Conservation (phyloP, 148 eudicot genomes). For the Dianthus caryophyllus region DNA sequence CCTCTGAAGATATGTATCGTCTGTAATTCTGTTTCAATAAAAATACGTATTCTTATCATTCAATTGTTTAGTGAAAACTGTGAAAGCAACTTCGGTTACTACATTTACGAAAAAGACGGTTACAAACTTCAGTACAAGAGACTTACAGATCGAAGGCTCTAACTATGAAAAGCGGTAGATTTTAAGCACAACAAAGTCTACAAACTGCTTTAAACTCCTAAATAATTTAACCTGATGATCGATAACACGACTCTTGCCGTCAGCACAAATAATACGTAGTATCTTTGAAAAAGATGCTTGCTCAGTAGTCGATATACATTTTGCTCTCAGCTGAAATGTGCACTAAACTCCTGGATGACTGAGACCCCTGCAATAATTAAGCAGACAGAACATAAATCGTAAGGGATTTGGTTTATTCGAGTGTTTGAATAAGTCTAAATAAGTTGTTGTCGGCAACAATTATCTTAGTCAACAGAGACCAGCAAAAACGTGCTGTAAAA, state of each 20-base stretch:
- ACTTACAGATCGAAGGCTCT: no score
- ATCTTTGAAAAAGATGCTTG: not conserved
- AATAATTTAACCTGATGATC: not conserved
- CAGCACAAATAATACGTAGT: not conserved
- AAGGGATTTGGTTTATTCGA: no score
- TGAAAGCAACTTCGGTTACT: no score
- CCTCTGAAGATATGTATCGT: constrained; percentile 4
- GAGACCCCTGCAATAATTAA: not conserved
- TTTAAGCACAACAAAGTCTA: not conserved
- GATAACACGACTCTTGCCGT: not conserved
- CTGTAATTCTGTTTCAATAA: constrained; percentile 12
- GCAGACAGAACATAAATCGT: not conserved
- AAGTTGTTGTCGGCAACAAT: no score
- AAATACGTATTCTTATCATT: not conserved
- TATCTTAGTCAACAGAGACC: no score
- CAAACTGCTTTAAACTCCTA: not conserved
- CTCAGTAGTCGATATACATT: not conserved
- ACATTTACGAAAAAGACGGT: no score
- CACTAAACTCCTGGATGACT: not conserved
- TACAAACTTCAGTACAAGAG: no score
- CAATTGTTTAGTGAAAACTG: no score
- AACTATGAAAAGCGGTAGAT: no score
- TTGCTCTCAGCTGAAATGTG: not conserved
- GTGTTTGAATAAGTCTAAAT: no score
- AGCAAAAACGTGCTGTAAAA: no score